Conservation (phyloP, 371 early-diverging fungal genomes). For the Polyrhizophydium stewartii region DNA sequence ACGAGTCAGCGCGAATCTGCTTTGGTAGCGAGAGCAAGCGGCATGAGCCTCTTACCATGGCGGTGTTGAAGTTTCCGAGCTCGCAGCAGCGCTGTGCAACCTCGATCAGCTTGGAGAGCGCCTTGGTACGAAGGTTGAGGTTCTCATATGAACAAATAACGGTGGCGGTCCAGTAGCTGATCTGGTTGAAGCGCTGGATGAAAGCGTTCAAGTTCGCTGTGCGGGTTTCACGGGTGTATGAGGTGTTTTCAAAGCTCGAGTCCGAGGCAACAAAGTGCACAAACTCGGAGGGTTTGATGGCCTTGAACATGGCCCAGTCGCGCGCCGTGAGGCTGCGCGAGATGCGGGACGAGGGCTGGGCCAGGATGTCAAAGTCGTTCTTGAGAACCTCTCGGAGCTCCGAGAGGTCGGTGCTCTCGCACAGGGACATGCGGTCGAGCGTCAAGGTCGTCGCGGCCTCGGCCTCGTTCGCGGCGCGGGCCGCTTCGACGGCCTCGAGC, state of each 20-base stretch:
- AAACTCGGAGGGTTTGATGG: slow-evolving; percentile 29
- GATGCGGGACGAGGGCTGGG: slow-evolving; percentile 1
- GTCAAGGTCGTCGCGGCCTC: not conserved
- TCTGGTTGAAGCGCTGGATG: slow-evolving; percentile 37
- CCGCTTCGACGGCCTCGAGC: not conserved
- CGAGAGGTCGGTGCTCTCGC: not conserved
- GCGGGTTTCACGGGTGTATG: not conserved
- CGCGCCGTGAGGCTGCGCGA: slow-evolving; percentile 27
- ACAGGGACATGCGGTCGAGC: not conserved
- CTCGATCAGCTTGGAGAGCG: slow-evolving; percentile 31
- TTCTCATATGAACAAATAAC: slow-evolving; percentile 20
- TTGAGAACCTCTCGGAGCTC: not conserved
- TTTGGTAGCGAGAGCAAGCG: too few relatives aligned
- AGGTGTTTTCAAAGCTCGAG: not conserved
- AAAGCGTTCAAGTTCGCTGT: slow-evolving; percentile 17
- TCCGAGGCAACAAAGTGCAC: slow-evolving; percentile 16
- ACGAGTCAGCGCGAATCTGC: too few relatives aligned
- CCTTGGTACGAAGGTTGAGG: slow-evolving; percentile 17
- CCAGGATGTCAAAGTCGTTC: not conserved
- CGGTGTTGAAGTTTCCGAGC: slow-evolving; percentile 25
- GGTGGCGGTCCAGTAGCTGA: slow-evolving; percentile 40
- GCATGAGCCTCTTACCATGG: too few relatives aligned
- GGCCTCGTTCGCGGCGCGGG: not conserved
- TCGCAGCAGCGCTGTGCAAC: slow-evolving; percentile 21
- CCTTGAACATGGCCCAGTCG: slow-evolving; percentile 24